Conservation (phyloP, 148 eudicot genomes). For the Silene latifolia region DNA sequence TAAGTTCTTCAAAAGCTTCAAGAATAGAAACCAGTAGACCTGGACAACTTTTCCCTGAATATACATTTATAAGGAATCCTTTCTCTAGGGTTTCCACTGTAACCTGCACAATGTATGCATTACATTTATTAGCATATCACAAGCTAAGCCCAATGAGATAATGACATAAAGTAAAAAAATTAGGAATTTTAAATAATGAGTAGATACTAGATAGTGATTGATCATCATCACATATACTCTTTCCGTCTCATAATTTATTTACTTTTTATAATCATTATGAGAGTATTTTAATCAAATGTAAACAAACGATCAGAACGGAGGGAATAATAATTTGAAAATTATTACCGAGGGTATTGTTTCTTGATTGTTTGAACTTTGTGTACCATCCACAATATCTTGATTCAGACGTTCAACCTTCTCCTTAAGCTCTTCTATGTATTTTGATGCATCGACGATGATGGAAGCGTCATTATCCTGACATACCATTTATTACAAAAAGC, state of each 20-base stretch:
- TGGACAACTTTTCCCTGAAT: slow-evolving; percentile 49
- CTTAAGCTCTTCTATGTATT: slow-evolving; percentile 70
- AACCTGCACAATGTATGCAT: slow-evolving; percentile 35
- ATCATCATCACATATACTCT: not conserved
- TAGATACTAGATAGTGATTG: not conserved
- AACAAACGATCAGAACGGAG: too few species aligned
- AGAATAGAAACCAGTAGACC: slow-evolving; percentile 56
- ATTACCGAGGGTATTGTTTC: slow-evolving; percentile 50
- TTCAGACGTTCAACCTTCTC: slow-evolving; percentile 71
- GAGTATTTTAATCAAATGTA: too few species aligned
- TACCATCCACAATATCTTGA: slow-evolving; percentile 38
- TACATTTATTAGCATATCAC: too few species aligned
- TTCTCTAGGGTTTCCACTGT: slow-evolving; percentile 71
- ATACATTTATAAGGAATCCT: slow-evolving; percentile 62
- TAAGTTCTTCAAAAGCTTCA: slow-evolving; percentile 73
- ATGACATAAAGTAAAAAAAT: too few species aligned
- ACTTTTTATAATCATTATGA: too few species aligned
- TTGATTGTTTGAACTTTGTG: slow-evolving; percentile 42
- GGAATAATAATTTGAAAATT: not conserved
- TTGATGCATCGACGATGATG: slow-evolving; percentile 76
- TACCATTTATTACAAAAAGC: not conserved
- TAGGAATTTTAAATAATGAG: not conserved
- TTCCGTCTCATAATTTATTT: too few species aligned
- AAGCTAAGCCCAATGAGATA: too few species aligned
- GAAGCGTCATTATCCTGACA: slow-evolving; percentile 54